Base-by-base conservation (phyloP, 768 basidiomycete species). In the Boletus eberwhitei region DNA sequence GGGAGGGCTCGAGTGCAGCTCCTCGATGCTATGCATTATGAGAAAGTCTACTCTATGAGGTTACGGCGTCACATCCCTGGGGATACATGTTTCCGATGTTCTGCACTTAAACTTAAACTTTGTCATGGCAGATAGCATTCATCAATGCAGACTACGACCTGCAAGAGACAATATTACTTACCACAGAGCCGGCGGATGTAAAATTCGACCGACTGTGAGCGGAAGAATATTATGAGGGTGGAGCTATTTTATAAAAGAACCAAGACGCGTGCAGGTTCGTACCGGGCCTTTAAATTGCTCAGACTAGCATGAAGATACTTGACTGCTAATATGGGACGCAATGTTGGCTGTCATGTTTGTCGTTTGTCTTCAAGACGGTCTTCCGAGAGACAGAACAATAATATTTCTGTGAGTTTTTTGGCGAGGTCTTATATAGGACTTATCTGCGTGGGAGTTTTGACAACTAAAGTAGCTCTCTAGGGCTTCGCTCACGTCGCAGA, bases 361-460 rank as follows among this genome's bases (percentile, higher is more conserved):
- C 36, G 4, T 37, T 9, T 11, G 17, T 37, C 17, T n/a, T n/a
- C n/a, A n/a, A n/a, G 36, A 37, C 17, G 36, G 9, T n/a, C 36
- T n/a, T n/a, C 8, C 9, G 36, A 37, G 17, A 29, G 29, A 29
- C 8, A 9, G 29, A 29, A 8, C 8, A 29, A 21, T 21, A 31
- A 34, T 53, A 50, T 50, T 54, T 49, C 11, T 31, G 22, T 24
- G 9, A 31, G 32, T 41, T 40, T 41, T 57, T 49, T 39, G 51
- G 46, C 36, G 45, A 52, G 52, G 53, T 59, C 47, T 48, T 50
- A 48, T 52, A 37, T 50, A 50, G 38, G 57, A 64, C 57, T 54
- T 64, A 36, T 51, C 48, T 14, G 45, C 58, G 64, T 65, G 64
- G 42, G 64, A 65, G 45, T 62, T 60, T 64, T 38, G 26, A 47